A percentile compares a stretch with the other conserved stretches of the same genome.
Evolutionary conservation across 2,329 filamentous ascomycete genomes (phyloP).

Genomic region (Nigrograna mackinnonii): DNA sequence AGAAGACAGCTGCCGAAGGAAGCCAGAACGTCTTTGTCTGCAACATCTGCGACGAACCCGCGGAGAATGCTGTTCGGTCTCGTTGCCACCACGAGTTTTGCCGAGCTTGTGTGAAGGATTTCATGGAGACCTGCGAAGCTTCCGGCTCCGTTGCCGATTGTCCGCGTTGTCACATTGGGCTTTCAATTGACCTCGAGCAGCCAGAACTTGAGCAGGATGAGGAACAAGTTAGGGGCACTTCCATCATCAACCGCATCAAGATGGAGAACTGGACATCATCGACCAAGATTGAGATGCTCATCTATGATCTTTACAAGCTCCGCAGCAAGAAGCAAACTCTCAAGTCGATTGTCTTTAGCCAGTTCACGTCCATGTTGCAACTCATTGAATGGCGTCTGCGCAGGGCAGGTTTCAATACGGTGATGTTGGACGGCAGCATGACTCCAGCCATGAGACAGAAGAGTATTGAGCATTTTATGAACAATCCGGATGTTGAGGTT

Average conservation of each 20-base stretch:
- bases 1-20: conserved; percentile 76
- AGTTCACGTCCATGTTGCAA: conserved; percentile 97
- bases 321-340: conserved; percentile 90
- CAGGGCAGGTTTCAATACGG: conserved; percentile 95
- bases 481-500: conserved; percentile 88
- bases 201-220: conserved; percentile 94
- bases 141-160: conserved; percentile 68
- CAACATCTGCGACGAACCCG: conserved; percentile 93
- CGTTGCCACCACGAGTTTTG: conserved; percentile 94
- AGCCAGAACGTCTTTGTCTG: conserved; percentile 91
- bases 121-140: conserved; percentile 76
- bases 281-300: conserved; percentile 95
- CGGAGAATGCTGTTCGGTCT: conserved; percentile 91
- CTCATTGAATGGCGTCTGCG: conserved; percentile 96
- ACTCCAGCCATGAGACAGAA: conserved; percentile 89
- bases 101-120: conserved; percentile 77
- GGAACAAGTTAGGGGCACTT: conserved; percentile 84
- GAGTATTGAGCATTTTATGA: conserved; percentile 97
- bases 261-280: conserved; percentile 99
- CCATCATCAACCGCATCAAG: conserved; percentile 97
- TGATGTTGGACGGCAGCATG: conserved; percentile 98
- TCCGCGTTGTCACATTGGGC: conserved; percentile 85
- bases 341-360: conserved; percentile 97
- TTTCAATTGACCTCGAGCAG: conserved; percentile 92
- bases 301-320: conserved; percentile 91